A percentile compares a stretch with the other conserved stretches of the same genome.
These are phyloP conservation scores for Aureoboletus auriporus DNA, from an alignment of 768 basidiomycete genomes.

Conservation along the genomic window DNA sequence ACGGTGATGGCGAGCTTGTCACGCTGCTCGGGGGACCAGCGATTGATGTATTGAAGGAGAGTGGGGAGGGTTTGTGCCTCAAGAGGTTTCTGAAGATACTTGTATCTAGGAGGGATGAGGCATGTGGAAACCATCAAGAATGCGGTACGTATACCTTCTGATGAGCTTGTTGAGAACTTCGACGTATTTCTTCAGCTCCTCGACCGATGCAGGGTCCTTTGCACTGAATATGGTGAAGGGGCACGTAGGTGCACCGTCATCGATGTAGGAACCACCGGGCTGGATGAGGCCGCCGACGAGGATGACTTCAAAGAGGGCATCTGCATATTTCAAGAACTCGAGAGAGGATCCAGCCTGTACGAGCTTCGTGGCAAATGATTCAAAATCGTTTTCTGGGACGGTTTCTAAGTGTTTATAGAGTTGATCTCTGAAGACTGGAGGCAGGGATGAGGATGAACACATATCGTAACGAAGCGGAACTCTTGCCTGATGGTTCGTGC, in stretches of 20 bases:
- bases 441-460: conserved; percentile 10
- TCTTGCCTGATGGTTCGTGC: conserved; percentile 78
- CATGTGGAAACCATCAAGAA: conserved; percentile 2
- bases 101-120: conserved; percentile 61
- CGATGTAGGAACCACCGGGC: conserved; percentile 89
- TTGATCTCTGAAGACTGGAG: conserved; percentile 85
- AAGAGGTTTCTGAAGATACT: conserved; percentile 97
- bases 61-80: conserved; percentile 80
- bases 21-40: conserved; percentile 72
- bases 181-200: conserved; percentile 88
- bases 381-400: conserved; percentile 75
- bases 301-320: conserved; percentile 92
- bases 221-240: conserved; percentile 88
- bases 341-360: conserved; percentile 89
- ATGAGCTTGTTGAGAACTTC: conserved; percentile 96
- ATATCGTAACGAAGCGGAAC: background rate
- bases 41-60: conserved; percentile 85
- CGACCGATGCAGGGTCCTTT: conserved; percentile 71
- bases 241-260: conserved; percentile 79
- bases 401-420: conserved; percentile 89
- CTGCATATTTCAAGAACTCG: conserved; percentile 96
- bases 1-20: conserved; percentile 81
- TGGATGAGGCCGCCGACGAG: conserved; percentile 95
- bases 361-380: conserved; percentile 76
- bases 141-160: conserved; percentile 58